A percentile compares a stretch with the other conserved stretches of the same genome.
Evolutionary conservation across 352 stramenopile genomes (phyloP).

Genomic region (Globisporangium okanoganense): DNA sequence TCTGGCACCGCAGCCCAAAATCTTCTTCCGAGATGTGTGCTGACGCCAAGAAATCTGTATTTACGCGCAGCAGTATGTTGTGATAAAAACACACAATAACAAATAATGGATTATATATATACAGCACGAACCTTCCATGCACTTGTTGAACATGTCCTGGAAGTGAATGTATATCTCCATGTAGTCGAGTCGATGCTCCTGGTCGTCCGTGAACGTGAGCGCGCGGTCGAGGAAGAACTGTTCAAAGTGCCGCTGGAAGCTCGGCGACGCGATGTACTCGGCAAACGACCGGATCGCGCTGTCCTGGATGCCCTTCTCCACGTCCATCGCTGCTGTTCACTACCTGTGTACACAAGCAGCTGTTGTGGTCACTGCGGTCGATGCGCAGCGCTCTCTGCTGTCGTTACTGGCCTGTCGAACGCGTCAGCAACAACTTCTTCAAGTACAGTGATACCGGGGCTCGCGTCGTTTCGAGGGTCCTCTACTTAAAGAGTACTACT

Average conservation of each 20-base stretch:
- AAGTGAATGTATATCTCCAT: constrained; percentile 71
- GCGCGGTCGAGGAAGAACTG: constrained; percentile 73
- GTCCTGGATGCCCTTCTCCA: constrained; percentile 45
- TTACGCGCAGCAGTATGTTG: not conserved
- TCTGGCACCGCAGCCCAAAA: constrained; percentile 49
- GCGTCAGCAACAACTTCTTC: not conserved
- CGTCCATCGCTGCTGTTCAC: constrained; percentile 2
- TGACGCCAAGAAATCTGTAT: constrained; percentile 46
- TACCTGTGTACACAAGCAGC: not conserved
- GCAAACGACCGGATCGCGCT: constrained; percentile 48
- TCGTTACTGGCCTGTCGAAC: not conserved
- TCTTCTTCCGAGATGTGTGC: constrained; percentile 52
- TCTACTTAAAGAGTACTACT: not conserved
- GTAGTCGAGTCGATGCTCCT: constrained; percentile 69
- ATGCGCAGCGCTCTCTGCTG: not conserved
- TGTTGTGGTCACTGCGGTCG: too few relatives aligned
- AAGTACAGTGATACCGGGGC: not conserved
- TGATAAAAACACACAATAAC: not conserved
- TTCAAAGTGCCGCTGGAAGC: constrained; percentile 68
- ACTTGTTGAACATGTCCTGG: constrained; percentile 68
- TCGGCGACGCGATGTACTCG: constrained; percentile 53
- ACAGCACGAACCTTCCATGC: constrained; percentile 45
- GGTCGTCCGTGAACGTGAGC: constrained; percentile 54
- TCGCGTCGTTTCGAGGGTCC: constrained; percentile 5
- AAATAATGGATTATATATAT: not conserved